Evolutionary conservation across 257 asterid genomes (phyloP).

Genomic region (Fraxinus quadrangulata): DNA sequence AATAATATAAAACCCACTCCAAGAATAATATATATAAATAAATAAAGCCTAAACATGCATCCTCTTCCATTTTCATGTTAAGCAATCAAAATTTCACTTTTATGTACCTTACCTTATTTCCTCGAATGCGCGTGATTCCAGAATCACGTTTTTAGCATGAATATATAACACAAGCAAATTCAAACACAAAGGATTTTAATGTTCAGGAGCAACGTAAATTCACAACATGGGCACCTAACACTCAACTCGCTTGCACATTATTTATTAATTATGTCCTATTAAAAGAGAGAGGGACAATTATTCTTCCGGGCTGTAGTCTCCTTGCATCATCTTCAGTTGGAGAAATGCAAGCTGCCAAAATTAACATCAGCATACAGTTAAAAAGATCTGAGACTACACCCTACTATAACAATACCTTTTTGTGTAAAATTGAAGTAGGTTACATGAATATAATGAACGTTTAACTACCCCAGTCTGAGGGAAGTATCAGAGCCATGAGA

Average conservation of each 20-base stretch:
- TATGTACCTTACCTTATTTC: not conserved
- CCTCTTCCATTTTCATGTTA: not conserved
- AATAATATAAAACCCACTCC: not conserved
- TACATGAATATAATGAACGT: not conserved
- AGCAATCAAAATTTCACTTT: not conserved
- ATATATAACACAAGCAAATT: not conserved
- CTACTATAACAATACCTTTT: not conserved
- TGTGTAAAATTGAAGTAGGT: not conserved
- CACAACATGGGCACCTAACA: not conserved
- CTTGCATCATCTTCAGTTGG: conserved; percentile 22
- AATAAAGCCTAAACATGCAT: not conserved
- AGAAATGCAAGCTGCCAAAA: conserved; percentile 52
- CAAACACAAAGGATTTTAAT: not conserved
- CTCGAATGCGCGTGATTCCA: not conserved
- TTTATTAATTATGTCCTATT: not conserved
- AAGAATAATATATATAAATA: no score
- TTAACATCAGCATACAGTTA: not conserved
- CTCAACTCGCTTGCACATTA: not conserved
- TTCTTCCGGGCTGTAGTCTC: conserved; percentile 5
- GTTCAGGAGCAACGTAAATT: not conserved
- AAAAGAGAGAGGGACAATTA: not conserved
- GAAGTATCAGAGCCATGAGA: conserved; percentile 46
- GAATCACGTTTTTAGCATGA: no score
- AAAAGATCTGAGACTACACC: not conserved
- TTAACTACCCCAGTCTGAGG: conserved; percentile 77